Conservation (phyloP, 2,329 filamentous ascomycete genomes). For the Pyrenochaeta sp. region DNA sequence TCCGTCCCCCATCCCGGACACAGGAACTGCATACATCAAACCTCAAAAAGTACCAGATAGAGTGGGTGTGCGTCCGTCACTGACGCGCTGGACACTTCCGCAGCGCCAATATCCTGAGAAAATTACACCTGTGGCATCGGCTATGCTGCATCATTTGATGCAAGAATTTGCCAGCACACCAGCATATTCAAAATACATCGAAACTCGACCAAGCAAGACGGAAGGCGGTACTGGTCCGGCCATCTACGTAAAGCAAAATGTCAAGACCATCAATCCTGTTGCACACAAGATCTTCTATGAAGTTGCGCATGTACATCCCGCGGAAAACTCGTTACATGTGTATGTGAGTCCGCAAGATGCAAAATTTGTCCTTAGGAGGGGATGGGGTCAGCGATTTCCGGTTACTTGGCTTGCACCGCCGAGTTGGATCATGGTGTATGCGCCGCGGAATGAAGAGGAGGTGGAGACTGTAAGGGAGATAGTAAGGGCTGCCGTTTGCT, state of each 20-base stretch:
- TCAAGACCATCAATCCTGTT: slow-evolving; percentile 35
- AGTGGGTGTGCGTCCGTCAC: slow-evolving; percentile 23
- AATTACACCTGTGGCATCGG: slow-evolving; percentile 30
- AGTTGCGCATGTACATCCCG: slow-evolving; percentile 73
- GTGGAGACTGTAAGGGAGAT: slow-evolving; percentile 73
- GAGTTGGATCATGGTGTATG: slow-evolving; percentile 73
- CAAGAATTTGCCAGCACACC: slow-evolving; percentile 24
- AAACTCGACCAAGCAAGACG: slow-evolving; percentile 33
- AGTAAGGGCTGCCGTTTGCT: slow-evolving; percentile 78
- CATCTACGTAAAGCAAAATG: slow-evolving; percentile 37
- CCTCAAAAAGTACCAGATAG: slow-evolving; percentile 28
- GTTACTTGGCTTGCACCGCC: slow-evolving; percentile 40
- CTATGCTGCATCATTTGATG: slow-evolving; percentile 31
- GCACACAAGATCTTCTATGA: slow-evolving; percentile 45
- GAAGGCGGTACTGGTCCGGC: slow-evolving; percentile 44
- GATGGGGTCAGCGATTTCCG: slow-evolving; percentile 76
- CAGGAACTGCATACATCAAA: slow-evolving; percentile 35
- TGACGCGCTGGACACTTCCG: slow-evolving; percentile 41
- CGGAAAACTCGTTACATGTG: slow-evolving; percentile 79
- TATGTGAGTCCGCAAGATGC: slow-evolving; percentile 81
- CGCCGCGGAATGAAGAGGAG: slow-evolving; percentile 74
- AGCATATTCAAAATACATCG: slow-evolving; percentile 30
- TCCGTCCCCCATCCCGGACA: slow-evolving; percentile 30
- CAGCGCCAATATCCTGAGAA: slow-evolving; percentile 35
- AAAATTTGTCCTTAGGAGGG: slow-evolving; percentile 72